These are phyloP conservation scores for Fusarium nanum DNA, from an alignment of 2,329 filamentous ascomycete species.

Conservation along the genomic window DNA sequence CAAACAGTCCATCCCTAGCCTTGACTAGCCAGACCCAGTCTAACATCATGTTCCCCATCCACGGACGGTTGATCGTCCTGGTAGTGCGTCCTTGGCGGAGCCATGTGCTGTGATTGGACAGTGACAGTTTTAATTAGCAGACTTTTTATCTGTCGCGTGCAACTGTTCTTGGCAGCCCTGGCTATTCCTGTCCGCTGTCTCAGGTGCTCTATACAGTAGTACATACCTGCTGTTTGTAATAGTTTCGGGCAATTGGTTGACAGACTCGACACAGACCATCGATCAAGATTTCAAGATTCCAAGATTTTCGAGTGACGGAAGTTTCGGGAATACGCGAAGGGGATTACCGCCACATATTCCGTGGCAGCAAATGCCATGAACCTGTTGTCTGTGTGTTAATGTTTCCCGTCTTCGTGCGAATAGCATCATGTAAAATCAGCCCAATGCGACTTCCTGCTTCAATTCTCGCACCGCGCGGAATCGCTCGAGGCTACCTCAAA, in stretches of 20 bases:
- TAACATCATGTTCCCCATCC: constrained; percentile 14
- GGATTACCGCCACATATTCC: constrained; percentile 2
- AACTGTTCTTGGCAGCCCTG: constrained; percentile 3
- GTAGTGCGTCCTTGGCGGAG: constrained; percentile 4
- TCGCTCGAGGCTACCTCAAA: neutral
- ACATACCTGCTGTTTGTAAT: neutral
- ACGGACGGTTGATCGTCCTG: constrained; percentile 20
- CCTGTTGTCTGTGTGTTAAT: constrained; percentile 6
- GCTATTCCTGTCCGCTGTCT: neutral
- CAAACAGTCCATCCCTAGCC: constrained; percentile 11
- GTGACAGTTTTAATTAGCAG: constrained; percentile 22
- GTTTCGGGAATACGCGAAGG: constrained; percentile 2
- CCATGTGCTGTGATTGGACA: constrained; percentile 19
- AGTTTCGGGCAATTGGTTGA: neutral
- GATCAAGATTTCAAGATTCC: neutral
- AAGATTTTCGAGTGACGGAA: neutral
- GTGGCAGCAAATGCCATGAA: neutral
- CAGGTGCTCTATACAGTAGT: neutral
- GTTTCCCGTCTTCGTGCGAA: constrained; percentile 9
- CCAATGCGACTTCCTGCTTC: constrained; percentile 3
- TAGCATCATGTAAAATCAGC: constrained; percentile 21
- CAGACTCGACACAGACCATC: neutral
- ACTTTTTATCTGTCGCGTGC: constrained; percentile 23
- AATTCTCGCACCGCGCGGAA: constrained; percentile 6
- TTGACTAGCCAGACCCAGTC: constrained; percentile 24